Conservation (phyloP, 1,139 yeast genomes). For the Nakaseomyces delphensis region DNA sequence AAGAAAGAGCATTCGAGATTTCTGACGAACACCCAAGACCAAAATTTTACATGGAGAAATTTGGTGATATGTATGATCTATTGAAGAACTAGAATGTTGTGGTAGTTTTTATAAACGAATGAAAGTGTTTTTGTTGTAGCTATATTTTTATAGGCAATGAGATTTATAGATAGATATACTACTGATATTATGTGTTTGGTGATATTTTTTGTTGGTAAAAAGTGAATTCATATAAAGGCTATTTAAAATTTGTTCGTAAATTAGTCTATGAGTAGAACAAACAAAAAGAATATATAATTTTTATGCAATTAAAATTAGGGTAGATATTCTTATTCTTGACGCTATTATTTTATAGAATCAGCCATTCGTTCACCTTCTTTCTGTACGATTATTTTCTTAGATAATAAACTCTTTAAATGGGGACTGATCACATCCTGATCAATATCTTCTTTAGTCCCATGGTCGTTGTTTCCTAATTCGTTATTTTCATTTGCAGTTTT, state of each 20-base stretch:
- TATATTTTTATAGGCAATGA: too few species aligned
- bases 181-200: too few species aligned
- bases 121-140: too few species aligned
- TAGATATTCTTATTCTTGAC: too few species aligned
- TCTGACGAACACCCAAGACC: slow-evolving; percentile 45
- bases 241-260: too few species aligned
- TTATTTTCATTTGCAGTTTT: slow-evolving; percentile 7
- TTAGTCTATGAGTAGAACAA: too few species aligned
- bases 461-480: slow-evolving; percentile 11
- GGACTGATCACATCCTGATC: slow-evolving; percentile 35
- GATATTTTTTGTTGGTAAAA: too few species aligned
- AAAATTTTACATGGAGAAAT: slow-evolving; percentile 56
- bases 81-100: not conserved
- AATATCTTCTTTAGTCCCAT: slow-evolving; percentile 12
- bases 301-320: too few species aligned
- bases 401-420: slow-evolving; percentile 51
- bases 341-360: slow-evolving; percentile 23
- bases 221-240: too few species aligned
- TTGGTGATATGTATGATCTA: slow-evolving; percentile 55
- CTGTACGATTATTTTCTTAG: slow-evolving; percentile 53
- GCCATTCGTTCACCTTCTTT: slow-evolving; percentile 42
- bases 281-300: too few species aligned
- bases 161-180: too few species aligned
- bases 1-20: slow-evolving; percentile 42
- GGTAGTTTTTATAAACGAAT: too few species aligned